Percentiles rank a stretch among this genome's conserved stretches.
phyloP scores from a whole-genome alignment of 1,139 yeast genomes.

The Geotrichum fermentans region DNA sequence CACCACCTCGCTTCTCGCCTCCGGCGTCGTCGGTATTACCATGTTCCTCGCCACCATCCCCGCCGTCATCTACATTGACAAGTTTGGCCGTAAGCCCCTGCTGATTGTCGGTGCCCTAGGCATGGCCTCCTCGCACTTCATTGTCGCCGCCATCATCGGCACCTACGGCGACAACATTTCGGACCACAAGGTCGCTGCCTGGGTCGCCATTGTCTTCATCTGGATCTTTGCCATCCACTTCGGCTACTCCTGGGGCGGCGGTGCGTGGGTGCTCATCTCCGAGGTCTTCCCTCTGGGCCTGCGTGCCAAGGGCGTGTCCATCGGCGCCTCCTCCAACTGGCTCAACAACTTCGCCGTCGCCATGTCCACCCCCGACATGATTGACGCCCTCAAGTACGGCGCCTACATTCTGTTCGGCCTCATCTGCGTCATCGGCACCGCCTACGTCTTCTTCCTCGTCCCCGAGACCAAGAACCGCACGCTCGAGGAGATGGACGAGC shows the following conservation, averaged over 20 bases:
- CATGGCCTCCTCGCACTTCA: conserved; percentile 40
- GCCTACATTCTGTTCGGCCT: conserved; percentile 51
- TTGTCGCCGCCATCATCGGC: conserved; percentile 34
- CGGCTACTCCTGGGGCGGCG: conserved; percentile 80
- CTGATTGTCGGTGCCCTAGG: conserved; percentile 50
- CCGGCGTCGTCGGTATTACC: conserved; percentile 35
- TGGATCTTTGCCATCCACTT: conserved; percentile 69
- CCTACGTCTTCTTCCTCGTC: conserved; percentile 40
- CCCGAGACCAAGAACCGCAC: conserved; percentile 49
- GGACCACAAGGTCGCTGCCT: conserved; percentile 39
- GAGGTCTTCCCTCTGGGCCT: conserved; percentile 68
- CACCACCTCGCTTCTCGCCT: conserved; percentile 43
- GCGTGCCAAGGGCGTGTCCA: conserved; percentile 69
- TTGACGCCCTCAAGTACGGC: conserved; percentile 36
- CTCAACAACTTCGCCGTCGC: conserved; percentile 70
- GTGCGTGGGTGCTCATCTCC: conserved; percentile 71
- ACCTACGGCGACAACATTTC: conserved; percentile 26
- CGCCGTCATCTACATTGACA: conserved; percentile 50
- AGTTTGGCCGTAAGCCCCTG: conserved; percentile 51
- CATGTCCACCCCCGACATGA: conserved; percentile 65
- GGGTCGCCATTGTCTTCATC: conserved; percentile 60
- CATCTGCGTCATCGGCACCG: conserved; percentile 27
- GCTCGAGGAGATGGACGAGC: conserved; percentile 48
- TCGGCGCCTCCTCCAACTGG: conserved; percentile 79
- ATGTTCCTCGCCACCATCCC: conserved; percentile 33